Base-by-base conservation (phyloP, 1,139 yeast species). In the Saccharomycopsis crataegensis region DNA sequence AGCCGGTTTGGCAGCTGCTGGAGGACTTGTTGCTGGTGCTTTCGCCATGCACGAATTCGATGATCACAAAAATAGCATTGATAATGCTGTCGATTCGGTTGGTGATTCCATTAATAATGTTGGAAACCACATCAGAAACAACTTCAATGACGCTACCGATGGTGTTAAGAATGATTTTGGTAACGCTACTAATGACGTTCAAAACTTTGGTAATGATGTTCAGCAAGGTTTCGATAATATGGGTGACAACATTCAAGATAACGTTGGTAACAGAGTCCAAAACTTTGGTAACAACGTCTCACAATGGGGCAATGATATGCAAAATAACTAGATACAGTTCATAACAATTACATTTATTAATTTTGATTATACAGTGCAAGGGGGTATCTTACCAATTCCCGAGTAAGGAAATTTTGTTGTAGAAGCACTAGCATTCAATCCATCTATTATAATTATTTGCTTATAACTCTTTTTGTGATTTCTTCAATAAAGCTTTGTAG, bases 401-500 rank as follows among this genome's bases (percentile, higher is more conserved):
- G 28, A 22, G 28, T 22, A 22, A 22, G 28, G 28, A 4, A 22
- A 22, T 4, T 22, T 22, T 22, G 28, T 22, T 22, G 28, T 22
- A 22, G 28, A 22, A 3, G 28, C 28, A 4, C n/a, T 36, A 36
- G 5, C n/a, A 36, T 11, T 36, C n/a, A 36, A 36, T 36, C n/a
- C n/a, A 2, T 36, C 12, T 11, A n/a, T 32, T 14, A 16, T 17
- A 5, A n/a, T 47, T 32, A 38, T 28, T 38, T 47, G 8, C 32
- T 17, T 7, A 50, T 28, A 16, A 54, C 57, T 42, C 37, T 40
- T 43, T 48, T 45, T 5, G 57, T 51, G 33, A 54, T 51, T 44
- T 69, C 70, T 36, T 78, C 79, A 85, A 85, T 82, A 65, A 80
- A 84, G 65, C 78, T 77, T 63, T 83, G 90, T 61, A 85, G 71